Base-by-base conservation (phyloP, 2,329 filamentous ascomycete species). In the Aspergillus glaucus region DNA sequence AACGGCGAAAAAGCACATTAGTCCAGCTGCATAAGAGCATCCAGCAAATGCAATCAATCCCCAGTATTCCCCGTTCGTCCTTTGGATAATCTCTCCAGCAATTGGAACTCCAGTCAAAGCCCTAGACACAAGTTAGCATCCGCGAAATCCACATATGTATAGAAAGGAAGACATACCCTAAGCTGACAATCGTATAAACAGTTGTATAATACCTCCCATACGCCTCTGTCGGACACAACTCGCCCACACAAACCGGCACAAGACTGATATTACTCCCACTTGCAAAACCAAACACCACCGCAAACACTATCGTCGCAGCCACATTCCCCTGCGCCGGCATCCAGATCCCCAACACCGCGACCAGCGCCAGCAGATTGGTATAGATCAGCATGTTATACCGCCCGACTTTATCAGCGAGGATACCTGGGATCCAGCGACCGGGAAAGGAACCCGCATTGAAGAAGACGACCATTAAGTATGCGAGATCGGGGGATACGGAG, bases 161-260 rank as follows among this genome's bases (percentile, higher is more conserved):
- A 44, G 1, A 28, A 22, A 40, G 19, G 19, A 21, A 12, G 22
- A 48, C 50, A 14, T 44, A 52, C 50, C 59, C 59, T 45, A 62
- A 53, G 47, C 56, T 62, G n/a, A 59, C 62, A 51, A 62, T 58
- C n/a, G 54, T 65, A 48, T 60, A 66, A 1, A 57, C 55, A 19
- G 65, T 72, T 0, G 65, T 61, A 50, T 67, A 70, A 43, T 67
- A 70, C n/a, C 62, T 54, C 2, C 69, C 70, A 57, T 75, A 75
- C 40, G 67, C 59, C 39, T 68, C 60, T 0, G 64, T 66, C 1
- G 60, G 56, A 53, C 75, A 77, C 6, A 78, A 58, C 55, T 77
- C 72, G 2, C 73, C 72, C 2, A 78, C 63, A 50, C 74, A 77
- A 1, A 72, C 65, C 1, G 69, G 70, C 8, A 64, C 66, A 43